phyloP scores from a whole-genome alignment of 192 early-diverging fungal genomes.

The Coemansia sp. region DNA sequence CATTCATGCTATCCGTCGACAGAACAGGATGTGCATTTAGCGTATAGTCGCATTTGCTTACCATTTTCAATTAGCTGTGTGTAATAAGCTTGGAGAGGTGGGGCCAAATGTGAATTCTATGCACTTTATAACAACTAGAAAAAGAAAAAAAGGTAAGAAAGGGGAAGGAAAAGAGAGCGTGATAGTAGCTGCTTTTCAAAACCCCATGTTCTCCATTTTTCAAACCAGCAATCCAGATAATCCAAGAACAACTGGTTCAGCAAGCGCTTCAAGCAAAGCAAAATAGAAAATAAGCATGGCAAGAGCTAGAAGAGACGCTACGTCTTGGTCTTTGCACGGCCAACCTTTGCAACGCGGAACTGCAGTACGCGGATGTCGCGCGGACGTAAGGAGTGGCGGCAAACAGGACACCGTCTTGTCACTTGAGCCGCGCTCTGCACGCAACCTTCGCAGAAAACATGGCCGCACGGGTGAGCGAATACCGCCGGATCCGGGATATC shows the following conservation, averaged over 20 bases:
- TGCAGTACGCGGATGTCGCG: constrained; percentile 43
- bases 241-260: no score
- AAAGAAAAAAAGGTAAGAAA: background rate
- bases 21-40: background rate
- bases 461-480: constrained; percentile 49
- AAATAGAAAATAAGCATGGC: no score
- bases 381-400: constrained; percentile 40
- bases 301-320: background rate
- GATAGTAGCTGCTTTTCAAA: no score
- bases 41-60: background rate
- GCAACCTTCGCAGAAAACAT: constrained; percentile 52
- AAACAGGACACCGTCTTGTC: constrained; percentile 44
- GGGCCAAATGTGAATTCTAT: background rate
- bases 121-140: background rate
- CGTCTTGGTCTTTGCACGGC: constrained; percentile 6
- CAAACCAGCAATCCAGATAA: no score
- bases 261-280: no score
- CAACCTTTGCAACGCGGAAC: constrained; percentile 37
- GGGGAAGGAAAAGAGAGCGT: background rate
- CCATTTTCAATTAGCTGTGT: background rate
- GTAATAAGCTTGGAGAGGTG: background rate
- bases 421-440: constrained; percentile 41
- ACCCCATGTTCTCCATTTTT: no score
- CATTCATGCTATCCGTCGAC: background rate
- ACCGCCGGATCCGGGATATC: constrained; percentile 50